Evolutionary conservation across 2,329 filamentous ascomycete genomes (phyloP), one percentile per base, ranked within the genome.

Genomic region (Talaromyces albobiverticillius): DNA sequence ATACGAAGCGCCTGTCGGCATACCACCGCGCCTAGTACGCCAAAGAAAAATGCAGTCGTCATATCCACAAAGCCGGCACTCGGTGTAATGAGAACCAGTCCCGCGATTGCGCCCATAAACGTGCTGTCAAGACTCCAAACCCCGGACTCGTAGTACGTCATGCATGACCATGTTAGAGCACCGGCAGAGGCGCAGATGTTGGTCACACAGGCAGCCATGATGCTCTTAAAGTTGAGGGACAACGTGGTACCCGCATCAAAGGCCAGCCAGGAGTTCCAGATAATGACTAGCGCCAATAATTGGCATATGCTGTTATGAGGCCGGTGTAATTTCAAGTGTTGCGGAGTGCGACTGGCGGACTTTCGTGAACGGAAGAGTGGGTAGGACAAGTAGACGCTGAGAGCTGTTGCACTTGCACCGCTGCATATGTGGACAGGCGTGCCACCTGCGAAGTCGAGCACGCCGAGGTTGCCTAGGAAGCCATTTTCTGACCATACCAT

Each of bases 31-130:
- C 77, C 77, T 0, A 74, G 59, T 6, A 80, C 64, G 0, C 79
- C 78, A 38, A 81, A 79, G 51, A 73, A 72, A 56, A 79, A 74
- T 0, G 77, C 71, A 0, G 77, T 79, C 0, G 73, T 71, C 65
- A 79, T 68, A 45, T 79, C 77, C 41, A 81, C 76, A 64, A 77
- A 77, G 0, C 75, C 74, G 1, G 78, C 78, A 1, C 76, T 68
- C 0, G 78, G 78, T 0, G 78, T 80, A 48, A 81, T 80, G 70
- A 80, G 78, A 20, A 81, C 77, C 4, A 81, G 67, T 0, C 78
- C 78, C 0, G 77, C 68, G n/a, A 81, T 78, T 1, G 78, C 77
- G 9, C 79, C 78, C 71, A 80, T 76, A 62, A 80, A 80, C 4
- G 72, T 78, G 3, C 73, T 72, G 57, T 80, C 78, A 8, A 80